These are phyloP conservation scores for Metarhizium rileyi DNA, from an alignment of 2,329 filamentous ascomycete species.

Conservation along the genomic window DNA sequence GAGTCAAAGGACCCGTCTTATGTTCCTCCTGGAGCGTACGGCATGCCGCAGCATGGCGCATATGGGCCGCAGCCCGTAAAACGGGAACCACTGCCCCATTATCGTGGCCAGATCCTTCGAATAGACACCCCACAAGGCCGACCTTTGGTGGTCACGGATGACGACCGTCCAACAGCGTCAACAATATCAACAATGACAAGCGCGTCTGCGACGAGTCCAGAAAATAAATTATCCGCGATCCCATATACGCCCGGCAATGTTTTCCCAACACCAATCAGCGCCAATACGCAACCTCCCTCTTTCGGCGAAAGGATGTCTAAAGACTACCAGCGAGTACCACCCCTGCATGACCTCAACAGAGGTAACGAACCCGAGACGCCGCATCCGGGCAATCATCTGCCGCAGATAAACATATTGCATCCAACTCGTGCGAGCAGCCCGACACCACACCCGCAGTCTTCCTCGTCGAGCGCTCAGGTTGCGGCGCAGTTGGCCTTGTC, in stretches of 20 bases:
- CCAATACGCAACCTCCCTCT: constrained; percentile 33
- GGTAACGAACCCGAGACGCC: constrained; percentile 42
- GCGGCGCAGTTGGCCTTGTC: constrained; percentile 51
- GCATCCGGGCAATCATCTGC: constrained; percentile 40
- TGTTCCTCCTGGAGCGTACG: constrained; percentile 50
- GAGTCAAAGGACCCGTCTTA: constrained; percentile 73
- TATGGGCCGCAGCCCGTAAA: constrained; percentile 32
- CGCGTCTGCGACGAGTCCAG: constrained; percentile 47
- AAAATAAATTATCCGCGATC: constrained; percentile 52
- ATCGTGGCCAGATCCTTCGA: constrained; percentile 51
- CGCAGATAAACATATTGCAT: constrained; percentile 48
- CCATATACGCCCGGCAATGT: constrained; percentile 45
- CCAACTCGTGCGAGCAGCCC: constrained; percentile 41
- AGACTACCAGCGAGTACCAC: constrained; percentile 51
- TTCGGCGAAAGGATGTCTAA: constrained; percentile 43
- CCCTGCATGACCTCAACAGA: constrained; percentile 48
- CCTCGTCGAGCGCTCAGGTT: constrained; percentile 34
- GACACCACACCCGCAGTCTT: constrained; percentile 28
- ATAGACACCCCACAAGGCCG: constrained; percentile 54
- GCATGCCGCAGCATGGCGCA: constrained; percentile 42
- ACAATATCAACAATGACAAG: constrained; percentile 50
- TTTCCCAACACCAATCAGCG: constrained; percentile 55
- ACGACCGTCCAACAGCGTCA: constrained; percentile 49
- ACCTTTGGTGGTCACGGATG: constrained; percentile 40
- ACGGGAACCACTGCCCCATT: constrained; percentile 48